Base-by-base conservation (phyloP, 1,284 basidiomycete species). In the Cryptococcus neoformans region DNA sequence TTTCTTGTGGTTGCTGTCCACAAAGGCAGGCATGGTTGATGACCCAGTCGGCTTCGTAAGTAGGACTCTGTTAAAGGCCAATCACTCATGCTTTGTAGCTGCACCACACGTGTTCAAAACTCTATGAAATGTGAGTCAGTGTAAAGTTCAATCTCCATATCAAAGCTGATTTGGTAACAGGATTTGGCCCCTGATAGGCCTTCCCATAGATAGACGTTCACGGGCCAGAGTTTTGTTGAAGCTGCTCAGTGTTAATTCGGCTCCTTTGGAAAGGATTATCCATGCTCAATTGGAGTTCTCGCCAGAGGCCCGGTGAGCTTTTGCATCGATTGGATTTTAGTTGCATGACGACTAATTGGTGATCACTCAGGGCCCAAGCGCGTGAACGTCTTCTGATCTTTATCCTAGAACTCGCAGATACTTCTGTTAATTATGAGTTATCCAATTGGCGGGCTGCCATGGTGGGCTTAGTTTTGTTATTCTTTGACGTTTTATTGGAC, bases 1-100 rank as follows among this genome's bases (percentile, higher is more conserved):
- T 49, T 72, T 73, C 46, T 35, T 73, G 36, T 75, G 71, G 72
- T 57, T 75, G 4, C 55, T 75, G 9, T 62, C 69, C 21, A 58
- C 56, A n/a, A 66, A 63, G 48, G 62, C 68, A 0, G 48, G 55
- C 0, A 51, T 51, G 1, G 63, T 62, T 0, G 60, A 62, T 6
- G 70, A 74, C 38, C 54, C 64, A 0, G 67, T 67, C 17, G 70
- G 68, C 4, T 73, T 69, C 48, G 63, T 75, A 42, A 56, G 67
- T 61, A 7, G 47, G 36, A 16, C 45, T 17, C 44, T 16, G 10
- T 40, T 44, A 34, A 21, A 11, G 3, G 17, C 46, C 28, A 4
- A 28, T 28, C 28, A 28, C 28, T 28, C 28, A 28, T 28, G 17
- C 10, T 8, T 34, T 14, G 17, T 9, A 45, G 42, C 40, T 53